Evolutionary conservation across 139 green algal species (phyloP).

Genomic region (Chlorella sorokiniana): DNA sequence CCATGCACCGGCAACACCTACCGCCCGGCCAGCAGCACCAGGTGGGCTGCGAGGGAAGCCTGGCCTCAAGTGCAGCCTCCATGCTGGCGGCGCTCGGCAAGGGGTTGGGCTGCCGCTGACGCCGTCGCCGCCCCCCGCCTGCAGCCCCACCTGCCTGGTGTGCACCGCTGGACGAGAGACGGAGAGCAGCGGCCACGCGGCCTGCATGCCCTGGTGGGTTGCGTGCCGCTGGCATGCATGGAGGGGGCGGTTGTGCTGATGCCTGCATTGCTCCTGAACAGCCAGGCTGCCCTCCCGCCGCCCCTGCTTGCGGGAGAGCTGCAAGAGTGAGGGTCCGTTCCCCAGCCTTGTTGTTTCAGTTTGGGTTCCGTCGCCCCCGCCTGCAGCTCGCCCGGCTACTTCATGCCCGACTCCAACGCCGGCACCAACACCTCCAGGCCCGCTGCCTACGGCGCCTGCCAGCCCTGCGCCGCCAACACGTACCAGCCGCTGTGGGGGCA

Average conservation of each 20-base stretch:
- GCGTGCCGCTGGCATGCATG: background rate
- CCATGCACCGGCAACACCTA: constrained; percentile 19
- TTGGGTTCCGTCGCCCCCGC: no score
- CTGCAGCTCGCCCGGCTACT: background rate
- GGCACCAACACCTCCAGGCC: background rate
- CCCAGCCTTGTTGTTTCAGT: background rate
- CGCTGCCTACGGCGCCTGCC: background rate
- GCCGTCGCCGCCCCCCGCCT: background rate
- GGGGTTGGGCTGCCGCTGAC: no score
- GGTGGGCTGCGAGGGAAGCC: background rate
- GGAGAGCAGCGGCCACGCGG: background rate
- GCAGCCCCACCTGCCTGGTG: background rate
- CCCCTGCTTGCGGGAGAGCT: no score
- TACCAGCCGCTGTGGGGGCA: background rate
- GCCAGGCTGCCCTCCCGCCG: background rate
- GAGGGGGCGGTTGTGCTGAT: no score
- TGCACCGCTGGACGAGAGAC: constrained; percentile 4
- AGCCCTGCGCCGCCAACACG: background rate
- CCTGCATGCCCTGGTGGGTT: constrained; percentile 9
- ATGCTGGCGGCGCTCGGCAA: background rate
- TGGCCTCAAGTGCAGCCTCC: background rate
- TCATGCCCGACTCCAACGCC: background rate
- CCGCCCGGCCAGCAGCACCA: background rate
- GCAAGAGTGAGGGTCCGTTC: no score
- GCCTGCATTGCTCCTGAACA: background rate